Conservation (phyloP, 2,329 filamentous ascomycete species). For the Ilyonectria robusta region DNA sequence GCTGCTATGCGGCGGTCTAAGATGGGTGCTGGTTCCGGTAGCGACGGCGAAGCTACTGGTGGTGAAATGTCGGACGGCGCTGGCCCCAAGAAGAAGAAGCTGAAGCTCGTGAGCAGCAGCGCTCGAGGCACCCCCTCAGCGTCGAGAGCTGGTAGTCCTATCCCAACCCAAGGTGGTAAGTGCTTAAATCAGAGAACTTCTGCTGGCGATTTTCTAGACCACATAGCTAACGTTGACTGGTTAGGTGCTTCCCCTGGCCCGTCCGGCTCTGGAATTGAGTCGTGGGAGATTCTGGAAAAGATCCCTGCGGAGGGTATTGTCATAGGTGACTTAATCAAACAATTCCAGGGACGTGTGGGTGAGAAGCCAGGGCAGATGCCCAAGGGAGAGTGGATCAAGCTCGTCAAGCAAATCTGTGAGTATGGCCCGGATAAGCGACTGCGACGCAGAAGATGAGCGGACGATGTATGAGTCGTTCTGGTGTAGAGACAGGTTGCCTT, state of each 20-base stretch:
- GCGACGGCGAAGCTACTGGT: slow-evolving; percentile 80
- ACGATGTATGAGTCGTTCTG: slow-evolving; percentile 10
- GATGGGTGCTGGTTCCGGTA: slow-evolving; percentile 71
- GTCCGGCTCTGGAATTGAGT: slow-evolving; percentile 56
- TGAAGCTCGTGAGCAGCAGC: slow-evolving; percentile 66
- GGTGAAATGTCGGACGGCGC: slow-evolving; percentile 75
- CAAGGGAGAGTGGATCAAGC: slow-evolving; percentile 69
- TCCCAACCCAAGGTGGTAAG: slow-evolving; percentile 58
- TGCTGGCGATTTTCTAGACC: neutral
- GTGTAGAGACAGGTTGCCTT: slow-evolving; percentile 21
- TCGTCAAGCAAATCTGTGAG: slow-evolving; percentile 69
- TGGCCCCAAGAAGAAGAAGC: slow-evolving; percentile 65
- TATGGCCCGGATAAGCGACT: slow-evolving; percentile 70
- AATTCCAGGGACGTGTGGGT: slow-evolving; percentile 68
- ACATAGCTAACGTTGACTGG: slow-evolving; percentile 27
- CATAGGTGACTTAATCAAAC: slow-evolving; percentile 67
- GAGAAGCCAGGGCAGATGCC: slow-evolving; percentile 66
- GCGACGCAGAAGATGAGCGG: slow-evolving; percentile 55
- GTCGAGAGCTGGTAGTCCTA: slow-evolving; percentile 75
- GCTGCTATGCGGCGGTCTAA: slow-evolving; percentile 58
- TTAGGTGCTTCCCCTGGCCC: slow-evolving; percentile 53
- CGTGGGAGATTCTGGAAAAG: slow-evolving; percentile 68
- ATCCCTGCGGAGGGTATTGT: slow-evolving; percentile 69
- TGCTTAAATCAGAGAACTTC: slow-evolving; percentile 11
- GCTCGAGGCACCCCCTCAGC: slow-evolving; percentile 68